Conservation (phyloP, 768 basidiomycete species). For the Suillus cothurnatus region DNA sequence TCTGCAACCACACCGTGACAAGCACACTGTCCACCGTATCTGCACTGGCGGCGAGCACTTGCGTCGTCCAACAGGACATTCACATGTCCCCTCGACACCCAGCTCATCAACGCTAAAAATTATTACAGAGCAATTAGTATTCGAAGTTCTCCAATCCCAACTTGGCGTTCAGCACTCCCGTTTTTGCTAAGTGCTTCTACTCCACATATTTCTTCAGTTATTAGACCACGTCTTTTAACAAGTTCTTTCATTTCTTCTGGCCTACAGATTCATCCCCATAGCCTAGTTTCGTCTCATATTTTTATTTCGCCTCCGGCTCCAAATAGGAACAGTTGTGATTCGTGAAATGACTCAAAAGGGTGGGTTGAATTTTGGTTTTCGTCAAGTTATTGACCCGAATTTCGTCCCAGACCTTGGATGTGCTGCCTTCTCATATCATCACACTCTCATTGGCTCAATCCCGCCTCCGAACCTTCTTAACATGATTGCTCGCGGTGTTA, state of each 20-base stretch:
- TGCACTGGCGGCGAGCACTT: no score
- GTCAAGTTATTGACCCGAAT: not conserved
- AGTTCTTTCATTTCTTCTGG: conserved; percentile 35
- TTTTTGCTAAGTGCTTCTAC: no score
- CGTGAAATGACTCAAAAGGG: conserved; percentile 86
- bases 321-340: conserved; percentile 71
- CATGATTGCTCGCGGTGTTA: conserved; percentile 79
- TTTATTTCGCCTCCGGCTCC: conserved; percentile 46
- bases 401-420: conserved; percentile 69
- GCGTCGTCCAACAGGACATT: no score
- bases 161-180: no score
- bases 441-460: conserved; percentile 85
- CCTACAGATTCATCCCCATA: conserved; percentile 62
- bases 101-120: no score
- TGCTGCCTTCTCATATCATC: conserved; percentile 79
- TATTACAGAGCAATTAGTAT: no score
- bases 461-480: conserved; percentile 87
- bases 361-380: conserved; percentile 36
- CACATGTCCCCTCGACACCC: no score
- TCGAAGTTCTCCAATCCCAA: no score
- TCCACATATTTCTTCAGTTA: conserved; percentile 48
- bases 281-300: conserved; percentile 54
- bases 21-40: no score
- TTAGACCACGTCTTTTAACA: conserved; percentile 47
- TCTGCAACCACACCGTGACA: no score